phyloP scores from a whole-genome alignment of 1,284 basidiomycete species.

The Trichosporon faecale region DNA sequence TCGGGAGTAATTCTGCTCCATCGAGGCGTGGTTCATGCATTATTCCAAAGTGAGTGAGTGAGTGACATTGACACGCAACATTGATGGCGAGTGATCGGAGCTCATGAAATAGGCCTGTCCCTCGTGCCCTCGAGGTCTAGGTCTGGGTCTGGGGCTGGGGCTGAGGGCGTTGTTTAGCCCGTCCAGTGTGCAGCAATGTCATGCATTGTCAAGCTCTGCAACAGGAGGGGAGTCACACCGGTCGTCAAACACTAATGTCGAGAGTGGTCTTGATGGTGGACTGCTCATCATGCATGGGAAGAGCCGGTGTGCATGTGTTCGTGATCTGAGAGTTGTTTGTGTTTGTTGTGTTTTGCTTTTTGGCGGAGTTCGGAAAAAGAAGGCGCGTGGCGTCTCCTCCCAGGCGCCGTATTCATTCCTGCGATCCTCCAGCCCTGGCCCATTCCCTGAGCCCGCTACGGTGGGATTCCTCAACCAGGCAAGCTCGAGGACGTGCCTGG shows the following conservation, averaged over 20 bases:
- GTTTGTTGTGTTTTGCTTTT: background rate
- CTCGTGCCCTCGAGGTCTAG: too few species aligned
- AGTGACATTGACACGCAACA: background rate
- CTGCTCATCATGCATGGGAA: too few species aligned
- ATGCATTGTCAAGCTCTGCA: background rate
- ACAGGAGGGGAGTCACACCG: background rate
- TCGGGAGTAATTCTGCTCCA: conserved; percentile 3
- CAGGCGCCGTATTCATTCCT: background rate
- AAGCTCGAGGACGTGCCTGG: background rate
- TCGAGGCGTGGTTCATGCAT: background rate
- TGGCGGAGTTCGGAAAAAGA: background rate
- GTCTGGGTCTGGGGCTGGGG: too few species aligned
- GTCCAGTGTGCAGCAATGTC: too few species aligned
- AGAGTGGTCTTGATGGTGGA: background rate
- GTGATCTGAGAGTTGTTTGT: too few species aligned
- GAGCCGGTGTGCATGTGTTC: too few species aligned
- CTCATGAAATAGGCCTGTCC: background rate
- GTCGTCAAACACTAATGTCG: background rate
- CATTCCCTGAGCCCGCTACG: background rate
- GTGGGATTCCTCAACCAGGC: too few species aligned
- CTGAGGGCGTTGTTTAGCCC: too few species aligned
- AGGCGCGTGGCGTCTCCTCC: background rate
- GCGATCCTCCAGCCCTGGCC: background rate
- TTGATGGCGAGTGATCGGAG: background rate
- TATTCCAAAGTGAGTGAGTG: background rate